Percentiles rank a stretch among this genome's conserved stretches.
Conservation (phyloP, 768 basidiomycete species). For the Suillus subalutaceus region DNA sequence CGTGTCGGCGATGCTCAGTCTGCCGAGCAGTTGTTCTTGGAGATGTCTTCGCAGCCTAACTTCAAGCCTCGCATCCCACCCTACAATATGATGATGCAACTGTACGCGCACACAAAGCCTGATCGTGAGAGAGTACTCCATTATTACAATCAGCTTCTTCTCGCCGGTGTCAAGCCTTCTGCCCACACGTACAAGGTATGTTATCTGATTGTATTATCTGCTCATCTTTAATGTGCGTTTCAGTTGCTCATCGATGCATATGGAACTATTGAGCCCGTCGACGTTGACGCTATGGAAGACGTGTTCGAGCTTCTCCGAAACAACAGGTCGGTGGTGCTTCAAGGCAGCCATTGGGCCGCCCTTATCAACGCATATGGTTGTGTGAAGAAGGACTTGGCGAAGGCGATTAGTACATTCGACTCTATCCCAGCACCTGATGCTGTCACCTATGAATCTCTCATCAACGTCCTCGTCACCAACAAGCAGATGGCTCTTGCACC, state of each 20-base stretch:
- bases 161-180: constrained; percentile 69
- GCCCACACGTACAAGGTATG: constrained; percentile 93
- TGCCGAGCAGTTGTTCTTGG: constrained; percentile 81
- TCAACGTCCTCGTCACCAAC: constrained; percentile 83
- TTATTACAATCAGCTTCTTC: constrained; percentile 70
- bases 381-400: constrained; percentile 72
- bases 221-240: constrained; percentile 3
- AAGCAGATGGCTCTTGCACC: constrained; percentile 80
- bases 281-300: constrained; percentile 68
- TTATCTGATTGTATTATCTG: neutral
- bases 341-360: constrained; percentile 76
- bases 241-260: constrained; percentile 90
- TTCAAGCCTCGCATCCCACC: constrained; percentile 93
- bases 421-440: constrained; percentile 78
- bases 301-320: constrained; percentile 67
- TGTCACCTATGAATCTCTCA: constrained; percentile 85
- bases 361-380: constrained; percentile 91
- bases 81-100: constrained; percentile 99
- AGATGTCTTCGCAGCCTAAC: constrained; percentile 74
- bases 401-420: constrained; percentile 78
- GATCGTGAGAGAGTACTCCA: constrained; percentile 74
- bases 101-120: constrained; percentile 90
- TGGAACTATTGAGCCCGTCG: constrained; percentile 82
- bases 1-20: constrained; percentile 85
- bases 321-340: constrained; percentile 28